A percentile compares a stretch with the other conserved stretches of the same genome.
phyloP scores from a whole-genome alignment of 345 rosid genomes.

The Erysimum cheiranthoides region DNA sequence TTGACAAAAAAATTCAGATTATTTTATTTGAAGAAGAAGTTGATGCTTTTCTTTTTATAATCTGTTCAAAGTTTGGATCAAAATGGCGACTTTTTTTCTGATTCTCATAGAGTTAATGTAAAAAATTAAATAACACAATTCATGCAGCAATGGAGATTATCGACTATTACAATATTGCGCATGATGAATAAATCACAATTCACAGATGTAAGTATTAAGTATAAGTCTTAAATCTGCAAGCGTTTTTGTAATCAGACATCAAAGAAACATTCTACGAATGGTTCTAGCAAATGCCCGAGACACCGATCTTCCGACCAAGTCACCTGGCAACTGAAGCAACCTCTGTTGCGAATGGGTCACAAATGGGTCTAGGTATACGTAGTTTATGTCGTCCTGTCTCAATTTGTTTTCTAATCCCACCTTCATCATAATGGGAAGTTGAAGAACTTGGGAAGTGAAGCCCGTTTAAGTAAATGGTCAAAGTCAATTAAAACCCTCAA shows the following conservation, averaged over 20 bases:
- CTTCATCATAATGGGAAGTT: no score
- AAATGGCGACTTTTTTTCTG: background rate
- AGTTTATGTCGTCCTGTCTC: no score
- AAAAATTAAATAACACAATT: background rate
- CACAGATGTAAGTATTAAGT: no score
- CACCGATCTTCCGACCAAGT: conserved; percentile 69
- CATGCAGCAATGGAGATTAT: no score
- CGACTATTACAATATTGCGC: no score
- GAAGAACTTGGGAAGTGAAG: no score
- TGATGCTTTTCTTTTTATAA: background rate
- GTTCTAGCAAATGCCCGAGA: conserved; percentile 85
- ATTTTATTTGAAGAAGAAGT: background rate
- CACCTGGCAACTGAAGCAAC: conserved; percentile 75
- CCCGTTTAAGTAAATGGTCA: no score
- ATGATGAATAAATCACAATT: no score
- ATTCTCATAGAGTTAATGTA: background rate
- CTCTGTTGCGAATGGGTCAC: conserved; percentile 74
- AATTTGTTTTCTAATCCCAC: no score
- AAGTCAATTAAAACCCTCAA: no score
- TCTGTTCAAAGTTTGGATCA: background rate
- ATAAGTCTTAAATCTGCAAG: background rate
- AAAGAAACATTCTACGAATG: conserved; percentile 68
- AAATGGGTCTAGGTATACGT: no score
- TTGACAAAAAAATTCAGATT: background rate
- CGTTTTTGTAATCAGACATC: conserved; percentile 34